Evolutionary conservation across 495 filamentous ascomycete species (phyloP).

Genomic region (Neurospora sp.): DNA sequence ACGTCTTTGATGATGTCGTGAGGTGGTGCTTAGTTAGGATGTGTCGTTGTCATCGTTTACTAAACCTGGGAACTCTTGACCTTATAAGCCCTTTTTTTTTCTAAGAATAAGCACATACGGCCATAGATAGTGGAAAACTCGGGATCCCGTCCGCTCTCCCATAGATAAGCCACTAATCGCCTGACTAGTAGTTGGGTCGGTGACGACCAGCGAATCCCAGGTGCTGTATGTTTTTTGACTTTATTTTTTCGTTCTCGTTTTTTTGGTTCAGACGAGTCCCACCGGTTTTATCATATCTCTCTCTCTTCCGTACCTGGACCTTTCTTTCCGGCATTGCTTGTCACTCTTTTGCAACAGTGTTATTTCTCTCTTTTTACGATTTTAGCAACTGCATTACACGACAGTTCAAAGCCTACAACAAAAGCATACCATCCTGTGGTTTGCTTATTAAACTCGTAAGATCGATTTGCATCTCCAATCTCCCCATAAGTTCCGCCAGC

Average conservation of each 20-base stretch:
- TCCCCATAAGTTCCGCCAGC: not conserved
- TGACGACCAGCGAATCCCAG: conserved; percentile 30
- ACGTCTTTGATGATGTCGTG: no score
- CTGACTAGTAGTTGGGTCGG: conserved; percentile 37
- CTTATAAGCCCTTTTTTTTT: no score
- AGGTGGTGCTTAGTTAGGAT: no score
- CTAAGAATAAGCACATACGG: conserved; percentile 2
- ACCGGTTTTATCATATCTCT: not conserved
- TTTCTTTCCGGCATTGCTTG: not conserved
- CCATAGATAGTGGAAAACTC: conserved; percentile 34
- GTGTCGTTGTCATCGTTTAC: no score
- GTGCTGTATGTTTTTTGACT: conserved; percentile 32
- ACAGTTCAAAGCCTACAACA: no score
- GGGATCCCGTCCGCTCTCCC: conserved; percentile 45
- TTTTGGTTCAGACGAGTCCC: not conserved
- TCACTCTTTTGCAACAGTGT: not conserved
- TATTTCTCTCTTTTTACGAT: no score
- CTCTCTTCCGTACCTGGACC: not conserved
- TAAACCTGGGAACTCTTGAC: no score
- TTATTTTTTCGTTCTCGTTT: not conserved
- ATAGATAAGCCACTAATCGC: conserved; percentile 17
- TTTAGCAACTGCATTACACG: no score
- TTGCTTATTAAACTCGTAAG: not conserved
- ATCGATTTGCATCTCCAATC: not conserved
- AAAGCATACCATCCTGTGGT: no score